Base-by-base conservation (phyloP, 2,329 filamentous ascomycete species). In the Aspergillus ustus region DNA sequence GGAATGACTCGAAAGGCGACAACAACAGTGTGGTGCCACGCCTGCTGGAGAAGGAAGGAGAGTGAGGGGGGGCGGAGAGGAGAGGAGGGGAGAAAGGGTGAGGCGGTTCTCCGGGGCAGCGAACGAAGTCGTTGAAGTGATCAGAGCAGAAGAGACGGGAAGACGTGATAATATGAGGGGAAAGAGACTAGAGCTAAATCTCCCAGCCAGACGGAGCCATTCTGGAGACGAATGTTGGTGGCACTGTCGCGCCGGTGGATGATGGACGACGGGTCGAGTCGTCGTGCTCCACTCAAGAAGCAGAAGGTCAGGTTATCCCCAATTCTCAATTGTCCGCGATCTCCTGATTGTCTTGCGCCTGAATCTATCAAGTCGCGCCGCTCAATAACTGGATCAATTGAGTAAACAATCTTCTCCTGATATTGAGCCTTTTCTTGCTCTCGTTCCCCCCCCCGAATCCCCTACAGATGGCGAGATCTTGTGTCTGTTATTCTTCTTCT, bases 1-100 rank as follows among this genome's bases (percentile, higher is more conserved):
- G 70, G 64, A 67, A 66, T 59, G 59, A 66, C 50, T 50, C 57
- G 46, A 58, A 61, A 52, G 49, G 55, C 44, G 58, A 17, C 25
- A 53, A 37, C 28, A 29, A 46, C 25, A 43, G 46, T 51, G 43
- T 29, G 49, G 25, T 19, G 31, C 34, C 34, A 40, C 34, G 34
- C 34, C 34, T 40, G 13, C 34, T 40, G 34, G 43, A 19, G 59
- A 29, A 34, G 52, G 60, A 56, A 37, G 4, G 62, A 61, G 52
- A 29, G 45, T 37, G 11, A 44, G 44, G 40, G 46, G 40, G 4
- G 28, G 43, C 52, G 25, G 44, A 46, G 34, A 44, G 45, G 43
- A 37, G 29, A 29, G 19, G 31, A 52, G 46, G 29, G 52, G 34
- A 43, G 48, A 45, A 62, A 43, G 37, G 44, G 46, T 52, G 25